Conservation (phyloP, 2,329 filamentous ascomycete species). For the Fusarium sp. region DNA sequence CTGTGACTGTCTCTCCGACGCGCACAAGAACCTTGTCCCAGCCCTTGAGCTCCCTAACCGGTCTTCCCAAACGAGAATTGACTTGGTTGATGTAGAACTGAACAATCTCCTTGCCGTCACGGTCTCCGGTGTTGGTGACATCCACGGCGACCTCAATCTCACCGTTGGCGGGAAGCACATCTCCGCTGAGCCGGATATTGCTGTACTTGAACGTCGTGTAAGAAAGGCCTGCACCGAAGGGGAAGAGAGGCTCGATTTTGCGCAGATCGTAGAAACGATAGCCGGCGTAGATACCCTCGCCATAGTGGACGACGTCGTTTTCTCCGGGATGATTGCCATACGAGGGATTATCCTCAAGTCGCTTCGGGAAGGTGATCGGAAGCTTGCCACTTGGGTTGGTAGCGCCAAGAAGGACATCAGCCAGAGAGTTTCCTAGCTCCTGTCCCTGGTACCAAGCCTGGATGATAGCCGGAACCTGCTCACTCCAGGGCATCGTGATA, state of each 20-base stretch:
- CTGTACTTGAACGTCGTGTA: constrained; percentile 51
- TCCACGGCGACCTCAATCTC: constrained; percentile 20
- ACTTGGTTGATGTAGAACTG: constrained; percentile 26
- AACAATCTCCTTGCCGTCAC: constrained; percentile 25
- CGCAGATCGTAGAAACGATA: constrained; percentile 76
- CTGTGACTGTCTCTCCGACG: constrained; percentile 16
- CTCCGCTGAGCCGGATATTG: constrained; percentile 16
- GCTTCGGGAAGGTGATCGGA: constrained; percentile 72
- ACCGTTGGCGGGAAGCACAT: not conserved
- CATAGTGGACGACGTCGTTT: constrained; percentile 71
- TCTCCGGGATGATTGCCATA: constrained; percentile 75
- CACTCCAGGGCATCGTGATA: constrained; percentile 50
- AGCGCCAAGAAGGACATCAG: constrained; percentile 33
- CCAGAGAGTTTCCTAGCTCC: constrained; percentile 34
- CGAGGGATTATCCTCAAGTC: constrained; percentile 73
- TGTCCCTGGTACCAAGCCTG: constrained; percentile 42
- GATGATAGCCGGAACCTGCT: constrained; percentile 48
- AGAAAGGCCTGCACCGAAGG: constrained; percentile 26
- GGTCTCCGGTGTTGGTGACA: constrained; percentile 21
- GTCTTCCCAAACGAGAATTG: constrained; percentile 6
- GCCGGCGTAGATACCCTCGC: constrained; percentile 78
- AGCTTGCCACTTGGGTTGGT: constrained; percentile 63
- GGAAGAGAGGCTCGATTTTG: constrained; percentile 56
- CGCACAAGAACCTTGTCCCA: constrained; percentile 23
- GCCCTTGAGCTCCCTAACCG: constrained; percentile 26